phyloP scores from a whole-genome alignment of 768 basidiomycete species.

The Trichaptum fuscoviolaceum region DNA sequence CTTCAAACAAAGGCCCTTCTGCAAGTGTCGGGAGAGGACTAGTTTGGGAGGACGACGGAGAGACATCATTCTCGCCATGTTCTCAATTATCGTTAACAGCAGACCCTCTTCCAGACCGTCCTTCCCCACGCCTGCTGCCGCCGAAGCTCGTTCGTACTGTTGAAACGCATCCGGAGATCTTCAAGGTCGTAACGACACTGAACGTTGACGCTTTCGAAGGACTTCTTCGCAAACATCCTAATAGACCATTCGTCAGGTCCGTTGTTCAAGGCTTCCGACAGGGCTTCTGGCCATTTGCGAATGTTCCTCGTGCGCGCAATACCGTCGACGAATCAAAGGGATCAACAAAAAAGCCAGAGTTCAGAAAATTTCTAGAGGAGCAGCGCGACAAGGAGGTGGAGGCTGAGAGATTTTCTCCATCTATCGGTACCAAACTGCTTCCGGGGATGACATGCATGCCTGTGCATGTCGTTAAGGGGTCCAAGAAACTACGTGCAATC shows the following conservation, averaged over 20 bases:
- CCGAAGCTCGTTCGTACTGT: slow-evolving; percentile 2
- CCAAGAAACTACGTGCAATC: slow-evolving; percentile 23
- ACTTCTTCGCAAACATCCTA: slow-evolving; percentile 14
- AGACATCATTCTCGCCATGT: not conserved
- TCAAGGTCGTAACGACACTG: slow-evolving; percentile 4
- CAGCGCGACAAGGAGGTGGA: slow-evolving; percentile 17
- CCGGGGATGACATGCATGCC: slow-evolving; percentile 21
- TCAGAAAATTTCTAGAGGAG: slow-evolving; percentile 1
- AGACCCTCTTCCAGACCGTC: not conserved
- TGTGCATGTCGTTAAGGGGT: slow-evolving; percentile 9
- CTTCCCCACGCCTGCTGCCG: not conserved
- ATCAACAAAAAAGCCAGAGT: not conserved
- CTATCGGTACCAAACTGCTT: slow-evolving; percentile 15
- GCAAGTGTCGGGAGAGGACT: not conserved
- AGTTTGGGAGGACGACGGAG: not conserved
- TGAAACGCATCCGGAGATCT: slow-evolving; percentile 7
- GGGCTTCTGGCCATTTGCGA: slow-evolving; percentile 18
- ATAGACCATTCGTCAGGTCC: slow-evolving; percentile 14
- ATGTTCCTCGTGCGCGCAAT: not conserved
- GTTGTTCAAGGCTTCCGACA: slow-evolving; percentile 11
- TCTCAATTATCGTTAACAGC: not conserved
- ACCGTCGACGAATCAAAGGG: not conserved
- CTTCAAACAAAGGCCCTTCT: not conserved
- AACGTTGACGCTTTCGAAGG: slow-evolving; percentile 11
- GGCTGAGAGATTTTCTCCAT: slow-evolving; percentile 21